These are phyloP conservation scores for Melastoma malabathricum DNA, from an alignment of 345 rosid species.

Conservation along the genomic window DNA sequence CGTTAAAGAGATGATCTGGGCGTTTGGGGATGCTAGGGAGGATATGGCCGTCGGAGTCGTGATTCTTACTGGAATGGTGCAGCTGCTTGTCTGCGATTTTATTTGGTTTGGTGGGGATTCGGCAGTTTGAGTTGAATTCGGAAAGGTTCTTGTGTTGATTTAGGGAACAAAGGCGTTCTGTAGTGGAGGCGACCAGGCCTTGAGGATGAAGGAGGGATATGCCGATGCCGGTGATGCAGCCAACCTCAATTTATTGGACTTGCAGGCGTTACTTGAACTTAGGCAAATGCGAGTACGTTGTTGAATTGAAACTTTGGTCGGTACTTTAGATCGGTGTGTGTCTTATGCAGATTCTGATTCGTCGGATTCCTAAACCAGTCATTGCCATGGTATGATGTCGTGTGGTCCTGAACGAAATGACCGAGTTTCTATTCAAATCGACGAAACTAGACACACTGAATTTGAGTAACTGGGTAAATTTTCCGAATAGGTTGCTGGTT, in stretches of 20 bases:
- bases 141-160: not conserved
- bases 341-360: slow-evolving; percentile 55
- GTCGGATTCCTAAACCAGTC: slow-evolving; percentile 91
- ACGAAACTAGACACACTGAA: too few species aligned
- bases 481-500: slow-evolving; percentile 72
- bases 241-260: slow-evolving; percentile 74
- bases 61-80: slow-evolving; percentile 80
- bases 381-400: slow-evolving; percentile 64
- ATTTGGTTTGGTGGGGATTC: too few species aligned
- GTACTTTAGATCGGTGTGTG: too few species aligned
- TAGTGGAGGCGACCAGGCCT: slow-evolving; percentile 82
- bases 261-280: slow-evolving; percentile 39
- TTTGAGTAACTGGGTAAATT: not conserved
- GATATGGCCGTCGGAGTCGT: slow-evolving; percentile 69
- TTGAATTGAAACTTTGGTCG: too few species aligned
- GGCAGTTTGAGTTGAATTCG: too few species aligned
- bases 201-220: slow-evolving; percentile 66
- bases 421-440: too few species aligned
- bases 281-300: not conserved
- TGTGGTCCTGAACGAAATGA: too few species aligned
- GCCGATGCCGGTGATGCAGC: slow-evolving; percentile 59
- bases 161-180: slow-evolving; percentile 91
- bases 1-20: slow-evolving; percentile 59
- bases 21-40: slow-evolving; percentile 76
- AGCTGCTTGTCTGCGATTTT: not conserved